These are phyloP conservation scores for Xylariaceae sp. DNA, from an alignment of 2,329 filamentous ascomycete species.

Conservation along the genomic window DNA sequence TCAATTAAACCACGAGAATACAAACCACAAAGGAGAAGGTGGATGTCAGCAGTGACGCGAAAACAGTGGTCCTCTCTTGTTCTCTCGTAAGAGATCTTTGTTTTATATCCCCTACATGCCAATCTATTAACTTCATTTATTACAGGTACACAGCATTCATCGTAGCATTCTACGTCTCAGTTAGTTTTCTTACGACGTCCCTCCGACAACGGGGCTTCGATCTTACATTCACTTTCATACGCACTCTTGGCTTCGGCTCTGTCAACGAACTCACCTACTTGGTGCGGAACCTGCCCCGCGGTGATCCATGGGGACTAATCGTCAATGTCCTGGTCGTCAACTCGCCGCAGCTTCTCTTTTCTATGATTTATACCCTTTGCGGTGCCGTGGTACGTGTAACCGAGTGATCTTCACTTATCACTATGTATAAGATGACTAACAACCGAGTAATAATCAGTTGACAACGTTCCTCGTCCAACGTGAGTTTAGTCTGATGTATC, in stretches of 20 bases:
- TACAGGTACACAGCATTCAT: slow-evolving; percentile 15
- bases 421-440: too few relatives aligned
- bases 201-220: slow-evolving; percentile 16
- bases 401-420: too few relatives aligned
- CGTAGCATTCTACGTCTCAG: slow-evolving; percentile 5
- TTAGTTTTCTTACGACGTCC: slow-evolving; percentile 12
- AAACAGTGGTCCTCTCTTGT: slow-evolving; percentile 9
- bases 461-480: slow-evolving; percentile 42
- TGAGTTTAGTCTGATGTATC: slow-evolving; percentile 43
- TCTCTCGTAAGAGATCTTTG: slow-evolving; percentile 6
- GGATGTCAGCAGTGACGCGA: slow-evolving; percentile 12
- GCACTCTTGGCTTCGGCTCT: slow-evolving; percentile 28
- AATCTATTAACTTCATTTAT: slow-evolving; percentile 1
- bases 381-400: too few relatives aligned
- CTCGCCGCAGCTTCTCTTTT: slow-evolving; percentile 43
- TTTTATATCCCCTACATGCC: neutral
- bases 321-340: slow-evolving; percentile 41
- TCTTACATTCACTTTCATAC: slow-evolving; percentile 21
- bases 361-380: slow-evolving; percentile 41
- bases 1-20: slow-evolving; percentile 7
- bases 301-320: slow-evolving; percentile 29
- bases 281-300: slow-evolving; percentile 20
- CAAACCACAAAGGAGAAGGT: slow-evolving; percentile 10
- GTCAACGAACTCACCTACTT: slow-evolving; percentile 28
- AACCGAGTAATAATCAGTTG: too few relatives aligned